These are phyloP conservation scores for Phytophthora sojae DNA, from an alignment of 352 stramenopile species.

Conservation along the genomic window DNA sequence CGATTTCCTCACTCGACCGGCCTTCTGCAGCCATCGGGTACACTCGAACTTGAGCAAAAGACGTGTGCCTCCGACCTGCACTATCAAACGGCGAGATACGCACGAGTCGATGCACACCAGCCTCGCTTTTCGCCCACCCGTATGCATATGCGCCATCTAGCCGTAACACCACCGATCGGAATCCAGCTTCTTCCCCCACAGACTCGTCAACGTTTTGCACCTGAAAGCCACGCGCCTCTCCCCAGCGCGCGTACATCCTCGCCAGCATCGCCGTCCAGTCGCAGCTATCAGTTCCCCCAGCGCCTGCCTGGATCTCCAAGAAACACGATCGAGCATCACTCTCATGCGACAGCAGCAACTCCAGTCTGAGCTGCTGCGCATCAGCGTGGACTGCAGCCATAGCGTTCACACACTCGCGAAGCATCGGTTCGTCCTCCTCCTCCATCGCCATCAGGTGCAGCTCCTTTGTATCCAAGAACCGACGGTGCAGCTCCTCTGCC, in stretches of 20 bases:
- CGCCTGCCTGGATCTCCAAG: slow-evolving; percentile 83
- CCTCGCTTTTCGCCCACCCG: slow-evolving; percentile 94
- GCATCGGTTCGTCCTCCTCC: slow-evolving; percentile 62
- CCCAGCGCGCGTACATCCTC: slow-evolving; percentile 95
- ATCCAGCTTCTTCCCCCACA: slow-evolving; percentile 71
- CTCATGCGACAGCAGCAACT: slow-evolving; percentile 65
- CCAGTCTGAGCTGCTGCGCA: slow-evolving; percentile 62
- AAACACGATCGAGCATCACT: slow-evolving; percentile 77
- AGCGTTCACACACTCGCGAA: slow-evolving; percentile 53
- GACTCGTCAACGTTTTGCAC: slow-evolving; percentile 93
- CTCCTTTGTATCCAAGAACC: slow-evolving; percentile 73
- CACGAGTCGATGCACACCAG: slow-evolving; percentile 96
- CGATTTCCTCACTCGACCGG: slow-evolving; percentile 39
- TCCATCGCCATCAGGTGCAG: slow-evolving; percentile 65
- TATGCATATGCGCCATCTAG: slow-evolving; percentile 88
- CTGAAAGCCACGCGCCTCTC: slow-evolving; percentile 46
- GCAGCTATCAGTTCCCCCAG: slow-evolving; percentile 94
- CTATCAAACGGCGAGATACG: slow-evolving; percentile 96
- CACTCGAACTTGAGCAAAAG: slow-evolving; percentile 92
- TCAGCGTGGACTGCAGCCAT: slow-evolving; percentile 51
- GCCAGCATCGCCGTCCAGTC: slow-evolving; percentile 97
- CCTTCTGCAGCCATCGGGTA: slow-evolving; percentile 64
- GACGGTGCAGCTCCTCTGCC: slow-evolving; percentile 44
- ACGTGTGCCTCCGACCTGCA: slow-evolving; percentile 93
- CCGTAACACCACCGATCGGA: slow-evolving; percentile 65